A percentile compares a stretch with the other conserved stretches of the same genome.
Evolutionary conservation across 1,139 yeast species (phyloP).

Genomic region (Hanseniaspora gamundiae): DNA sequence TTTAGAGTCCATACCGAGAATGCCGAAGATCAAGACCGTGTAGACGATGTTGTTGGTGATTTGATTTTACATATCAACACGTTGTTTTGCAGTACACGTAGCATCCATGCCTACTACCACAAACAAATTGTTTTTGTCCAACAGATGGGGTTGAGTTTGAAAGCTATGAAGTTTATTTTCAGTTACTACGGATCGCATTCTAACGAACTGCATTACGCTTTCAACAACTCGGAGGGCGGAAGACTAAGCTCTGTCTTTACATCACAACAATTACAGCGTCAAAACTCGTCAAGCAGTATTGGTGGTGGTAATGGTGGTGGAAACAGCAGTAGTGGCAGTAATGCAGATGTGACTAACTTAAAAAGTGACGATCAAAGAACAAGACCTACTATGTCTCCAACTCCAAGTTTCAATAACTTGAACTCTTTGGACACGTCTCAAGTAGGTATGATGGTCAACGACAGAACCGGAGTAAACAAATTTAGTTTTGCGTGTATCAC

Average conservation of each 20-base stretch:
- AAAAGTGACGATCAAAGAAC: background rate
- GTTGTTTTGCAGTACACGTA: slow-evolving; percentile 41
- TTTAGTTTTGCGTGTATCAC: slow-evolving; percentile 35
- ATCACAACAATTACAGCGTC: slow-evolving; percentile 3
- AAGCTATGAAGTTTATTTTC: slow-evolving; percentile 38
- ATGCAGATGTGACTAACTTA: background rate
- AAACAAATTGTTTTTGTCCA: slow-evolving; percentile 62
- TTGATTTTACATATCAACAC: slow-evolving; percentile 78
- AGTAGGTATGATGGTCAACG: slow-evolving; percentile 10
- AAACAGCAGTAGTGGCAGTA: slow-evolving; percentile 2
- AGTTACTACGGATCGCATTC: slow-evolving; percentile 16
- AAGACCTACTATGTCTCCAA: background rate
- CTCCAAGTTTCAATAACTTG: slow-evolving; percentile 3
- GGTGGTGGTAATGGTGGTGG: slow-evolving; percentile 5
- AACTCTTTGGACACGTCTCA: slow-evolving; percentile 6
- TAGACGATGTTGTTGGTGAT: slow-evolving; percentile 65
- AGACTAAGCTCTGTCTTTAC: slow-evolving; percentile 3
- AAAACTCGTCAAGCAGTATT: slow-evolving; percentile 3
- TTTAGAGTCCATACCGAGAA: slow-evolving; percentile 62
- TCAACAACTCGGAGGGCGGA: slow-evolving; percentile 2
- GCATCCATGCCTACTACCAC: slow-evolving; percentile 68
- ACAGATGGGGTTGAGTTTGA: slow-evolving; percentile 37
- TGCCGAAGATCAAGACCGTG: slow-evolving; percentile 59
- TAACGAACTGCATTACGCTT: slow-evolving; percentile 7
- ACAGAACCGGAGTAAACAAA: slow-evolving; percentile 11